Evolutionary conservation across 331 rosid genomes (phyloP).

Genomic region (Quercus phellos): DNA sequence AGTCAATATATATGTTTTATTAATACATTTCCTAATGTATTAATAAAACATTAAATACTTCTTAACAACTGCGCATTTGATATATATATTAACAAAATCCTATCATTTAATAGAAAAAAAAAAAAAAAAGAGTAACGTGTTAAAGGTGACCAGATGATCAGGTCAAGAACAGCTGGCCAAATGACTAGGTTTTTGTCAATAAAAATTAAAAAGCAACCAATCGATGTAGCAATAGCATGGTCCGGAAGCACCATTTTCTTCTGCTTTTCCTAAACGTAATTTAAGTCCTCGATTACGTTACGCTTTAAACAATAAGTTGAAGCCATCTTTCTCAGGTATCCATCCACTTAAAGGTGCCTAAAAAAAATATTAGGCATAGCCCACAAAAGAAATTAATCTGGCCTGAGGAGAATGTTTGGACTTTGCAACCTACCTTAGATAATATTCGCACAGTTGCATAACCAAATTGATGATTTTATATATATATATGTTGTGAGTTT

Average conservation of each 20-base stretch:
- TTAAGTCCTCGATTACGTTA: neutral
- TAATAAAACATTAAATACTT: too few species aligned
- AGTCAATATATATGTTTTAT: neutral
- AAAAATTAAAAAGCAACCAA: neutral
- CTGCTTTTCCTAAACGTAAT: neutral
- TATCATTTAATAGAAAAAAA: too few species aligned
- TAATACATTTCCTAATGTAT: too few species aligned
- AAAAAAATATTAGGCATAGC: neutral
- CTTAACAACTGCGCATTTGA: too few species aligned
- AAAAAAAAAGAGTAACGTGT: too few species aligned
- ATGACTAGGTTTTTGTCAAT: slow-evolving; percentile 12
- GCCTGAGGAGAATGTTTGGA: neutral
- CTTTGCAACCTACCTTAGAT: neutral
- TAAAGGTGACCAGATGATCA: too few species aligned
- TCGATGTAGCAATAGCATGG: neutral
- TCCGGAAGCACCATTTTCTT: neutral
- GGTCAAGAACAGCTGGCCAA: neutral
- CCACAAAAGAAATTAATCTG: neutral
- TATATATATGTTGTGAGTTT: too few species aligned
- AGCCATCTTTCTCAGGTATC: neutral
- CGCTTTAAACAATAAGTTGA: neutral
- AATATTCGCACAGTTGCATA: neutral
- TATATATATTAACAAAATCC: too few species aligned
- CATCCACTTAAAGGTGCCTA: neutral
- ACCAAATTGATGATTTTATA: neutral